Percentiles rank a stretch among this genome's conserved stretches.
Conservation (phyloP, 495 filamentous ascomycete species). For the Penicillium desertorum region DNA sequence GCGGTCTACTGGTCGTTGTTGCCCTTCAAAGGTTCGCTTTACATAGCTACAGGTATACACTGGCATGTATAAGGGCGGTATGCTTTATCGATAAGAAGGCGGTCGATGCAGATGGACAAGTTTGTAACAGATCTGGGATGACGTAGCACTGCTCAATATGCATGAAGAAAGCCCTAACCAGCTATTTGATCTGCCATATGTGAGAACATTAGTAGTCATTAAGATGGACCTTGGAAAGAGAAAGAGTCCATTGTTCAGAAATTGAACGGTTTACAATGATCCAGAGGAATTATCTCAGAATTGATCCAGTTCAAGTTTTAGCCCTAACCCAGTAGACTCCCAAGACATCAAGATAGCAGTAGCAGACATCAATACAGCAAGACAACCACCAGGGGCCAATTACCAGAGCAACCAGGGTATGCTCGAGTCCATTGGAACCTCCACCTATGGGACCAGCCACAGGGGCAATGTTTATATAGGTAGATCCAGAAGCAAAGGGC, state of each 20-base stretch:
- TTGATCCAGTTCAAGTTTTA: background rate
- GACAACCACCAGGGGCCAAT: background rate
- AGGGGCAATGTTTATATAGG: background rate
- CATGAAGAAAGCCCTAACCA: no score
- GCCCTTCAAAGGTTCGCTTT: no score
- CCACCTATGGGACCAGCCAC: slow-evolving; percentile 5
- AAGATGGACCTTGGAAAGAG: no score
- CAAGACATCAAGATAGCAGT: background rate
- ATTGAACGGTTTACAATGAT: background rate
- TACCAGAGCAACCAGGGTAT: slow-evolving; percentile 1
- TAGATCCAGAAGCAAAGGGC: slow-evolving; percentile 10
- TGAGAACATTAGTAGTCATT: no score
- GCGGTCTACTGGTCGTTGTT: background rate
- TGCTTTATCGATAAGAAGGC: no score
- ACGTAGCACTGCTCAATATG: no score
- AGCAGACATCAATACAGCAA: background rate
- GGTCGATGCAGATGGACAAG: no score
- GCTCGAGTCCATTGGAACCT: slow-evolving; percentile 1
- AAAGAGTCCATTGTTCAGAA: no score
- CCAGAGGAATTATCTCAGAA: background rate
- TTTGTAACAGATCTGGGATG: no score
- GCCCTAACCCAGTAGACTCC: background rate
- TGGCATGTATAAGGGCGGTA: no score
- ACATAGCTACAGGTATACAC: no score
- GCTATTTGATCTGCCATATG: no score